Conservation (phyloP, 257 asterid genomes). For the Rauvolfia tetraphylla region DNA sequence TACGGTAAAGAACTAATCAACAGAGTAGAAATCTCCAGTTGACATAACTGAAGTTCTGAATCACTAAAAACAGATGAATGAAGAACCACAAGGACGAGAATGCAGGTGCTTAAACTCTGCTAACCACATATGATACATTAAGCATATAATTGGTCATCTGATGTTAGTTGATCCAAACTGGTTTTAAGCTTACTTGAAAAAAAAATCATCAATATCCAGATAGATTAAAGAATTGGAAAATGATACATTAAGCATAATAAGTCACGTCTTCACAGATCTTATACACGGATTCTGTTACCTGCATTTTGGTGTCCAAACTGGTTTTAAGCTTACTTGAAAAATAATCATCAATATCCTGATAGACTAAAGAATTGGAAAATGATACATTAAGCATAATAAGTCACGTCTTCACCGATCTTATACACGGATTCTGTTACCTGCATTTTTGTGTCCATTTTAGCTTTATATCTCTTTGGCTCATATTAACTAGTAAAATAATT, state of each 20-base stretch:
- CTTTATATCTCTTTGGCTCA: background rate
- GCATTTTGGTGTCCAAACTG: background rate
- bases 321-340: background rate
- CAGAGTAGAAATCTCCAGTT: background rate
- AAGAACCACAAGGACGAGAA: background rate
- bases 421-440: background rate
- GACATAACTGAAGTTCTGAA: background rate
- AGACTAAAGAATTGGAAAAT: background rate
- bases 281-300: background rate
- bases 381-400: background rate
- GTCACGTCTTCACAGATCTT: background rate
- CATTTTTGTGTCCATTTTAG: background rate
- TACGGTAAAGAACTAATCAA: conserved; percentile 2
- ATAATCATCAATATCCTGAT: background rate
- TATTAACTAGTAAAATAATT: too few species aligned
- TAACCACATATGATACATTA: background rate
- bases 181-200: background rate
- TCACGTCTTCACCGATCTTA: background rate
- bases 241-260: background rate
- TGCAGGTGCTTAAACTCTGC: background rate
- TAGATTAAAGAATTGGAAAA: background rate
- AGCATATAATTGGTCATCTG: too few species aligned
- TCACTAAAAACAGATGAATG: background rate
- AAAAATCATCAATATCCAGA: background rate
- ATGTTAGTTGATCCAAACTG: background rate